Evolutionary conservation across 2,329 filamentous ascomycete species (phyloP), one percentile per base, ranked within the genome.

Genomic region (Akanthomyces muscarius): DNA sequence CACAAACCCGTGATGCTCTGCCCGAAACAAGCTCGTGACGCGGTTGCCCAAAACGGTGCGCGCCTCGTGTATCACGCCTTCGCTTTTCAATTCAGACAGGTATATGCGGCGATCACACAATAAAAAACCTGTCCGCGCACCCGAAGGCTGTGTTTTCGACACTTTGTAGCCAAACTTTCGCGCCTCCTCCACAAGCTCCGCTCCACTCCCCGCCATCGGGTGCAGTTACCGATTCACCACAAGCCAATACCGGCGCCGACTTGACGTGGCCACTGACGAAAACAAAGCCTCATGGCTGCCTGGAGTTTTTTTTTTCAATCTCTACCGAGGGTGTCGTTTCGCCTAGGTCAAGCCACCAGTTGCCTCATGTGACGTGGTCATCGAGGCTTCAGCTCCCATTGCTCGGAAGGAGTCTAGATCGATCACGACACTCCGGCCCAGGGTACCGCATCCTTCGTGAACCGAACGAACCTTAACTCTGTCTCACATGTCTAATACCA

Each of bases 381-480:
- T 42, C 47, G 23, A 60, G 57, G 57, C 57, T 60, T 44, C 57
- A 44, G 57, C 47, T 60, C 28, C 6, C 55, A 18, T 16, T 23
- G 21, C 44, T 16, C 38, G 1, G 7, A 41, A 38, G 42, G 28
- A 36, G 33, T 51, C 56, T 38, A 25, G 33, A n/a, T 59, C 41
- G 38, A 28, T 55, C 52, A 21, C 11, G 30, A 38, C 51, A 2
- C n/a, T 21, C 21, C 38, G 45, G 56, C 21, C 11, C 21, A 51
- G 33, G 56, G 56, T 51, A 59, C 56, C 16, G 45, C 56, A 51
- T 59, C 56, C 45, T 59, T 59, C 23, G 14, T 13, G 28, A 36
- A 14, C 21, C 5, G 23, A 58, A 30, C 23, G 33, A 36, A 36
- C 5, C 21, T 57, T 16, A 47, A 14, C 1, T 5, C 28, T n/a